phyloP scores from a whole-genome alignment of 1,284 basidiomycete species.

The Sutorius eximius region DNA sequence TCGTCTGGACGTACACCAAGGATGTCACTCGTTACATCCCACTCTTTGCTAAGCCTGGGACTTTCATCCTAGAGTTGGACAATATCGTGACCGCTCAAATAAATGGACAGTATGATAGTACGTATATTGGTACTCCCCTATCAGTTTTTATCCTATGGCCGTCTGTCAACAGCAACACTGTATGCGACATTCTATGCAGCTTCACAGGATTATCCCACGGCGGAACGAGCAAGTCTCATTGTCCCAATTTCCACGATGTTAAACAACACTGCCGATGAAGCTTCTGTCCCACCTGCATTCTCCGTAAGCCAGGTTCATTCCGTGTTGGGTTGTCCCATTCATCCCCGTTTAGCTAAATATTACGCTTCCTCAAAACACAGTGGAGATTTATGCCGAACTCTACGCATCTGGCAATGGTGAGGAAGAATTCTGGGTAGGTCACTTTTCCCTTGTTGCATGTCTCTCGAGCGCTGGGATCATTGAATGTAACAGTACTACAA shows the following conservation, averaged over 20 bases:
- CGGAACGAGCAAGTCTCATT: constrained; percentile 60
- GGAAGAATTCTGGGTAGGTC: constrained; percentile 75
- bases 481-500: constrained; percentile 63
- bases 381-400: constrained; percentile 69
- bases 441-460: constrained; percentile 1
- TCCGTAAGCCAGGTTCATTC: constrained; percentile 47
- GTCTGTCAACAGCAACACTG: constrained; percentile 50
- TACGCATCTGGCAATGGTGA: constrained; percentile 71
- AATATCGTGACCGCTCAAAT: constrained; percentile 59
- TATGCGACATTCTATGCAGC: constrained; percentile 71
- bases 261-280: constrained; percentile 63
- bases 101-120: constrained; percentile 71
- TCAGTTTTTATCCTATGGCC: background rate
- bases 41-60: constrained; percentile 63
- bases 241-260: constrained; percentile 66
- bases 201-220: constrained; percentile 52
- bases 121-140: constrained; percentile 11
- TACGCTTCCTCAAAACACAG: constrained; percentile 66
- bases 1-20: constrained; percentile 78
- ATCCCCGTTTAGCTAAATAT: constrained; percentile 52
- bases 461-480: background rate
- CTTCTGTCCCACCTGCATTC: constrained; percentile 70
- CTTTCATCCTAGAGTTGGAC: constrained; percentile 71
- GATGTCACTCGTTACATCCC: constrained; percentile 74
- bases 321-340: background rate